These are phyloP conservation scores for Thoreauomyces humboldtii DNA, from an alignment of 192 early-diverging fungal species.

Conservation along the genomic window DNA sequence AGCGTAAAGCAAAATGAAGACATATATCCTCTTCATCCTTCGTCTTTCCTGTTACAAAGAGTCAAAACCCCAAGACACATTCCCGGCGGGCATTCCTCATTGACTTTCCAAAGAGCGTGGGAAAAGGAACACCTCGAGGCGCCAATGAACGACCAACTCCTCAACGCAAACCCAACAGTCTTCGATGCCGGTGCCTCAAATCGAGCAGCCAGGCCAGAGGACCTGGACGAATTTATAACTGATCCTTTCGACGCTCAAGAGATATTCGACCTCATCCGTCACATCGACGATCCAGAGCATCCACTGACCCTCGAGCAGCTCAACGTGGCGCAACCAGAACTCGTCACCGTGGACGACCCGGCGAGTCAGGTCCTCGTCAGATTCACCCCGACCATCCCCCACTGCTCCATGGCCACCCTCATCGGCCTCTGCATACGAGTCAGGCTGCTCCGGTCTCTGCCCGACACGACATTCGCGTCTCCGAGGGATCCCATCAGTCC, in stretches of 20 bases:
- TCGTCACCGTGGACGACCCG: slow-evolving; percentile 76
- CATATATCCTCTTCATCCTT: too few relatives aligned
- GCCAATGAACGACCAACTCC: slow-evolving; percentile 9
- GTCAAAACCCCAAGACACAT: too few relatives aligned
- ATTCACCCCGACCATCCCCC: slow-evolving; percentile 97
- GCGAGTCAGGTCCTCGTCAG: slow-evolving; percentile 69
- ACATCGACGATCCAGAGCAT: slow-evolving; percentile 98
- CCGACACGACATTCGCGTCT: slow-evolving; percentile 82
- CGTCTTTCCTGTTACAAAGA: too few relatives aligned
- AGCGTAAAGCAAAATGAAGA: too few relatives aligned
- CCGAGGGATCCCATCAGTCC: slow-evolving; percentile 92
- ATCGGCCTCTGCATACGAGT: slow-evolving; percentile 98
- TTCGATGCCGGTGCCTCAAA: slow-evolving; percentile 58
- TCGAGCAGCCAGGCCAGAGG: slow-evolving; percentile 43
- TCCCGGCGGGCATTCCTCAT: too few relatives aligned
- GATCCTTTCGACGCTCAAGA: slow-evolving; percentile 85
- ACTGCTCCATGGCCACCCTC: slow-evolving; percentile 98
- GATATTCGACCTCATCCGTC: slow-evolving; percentile 92
- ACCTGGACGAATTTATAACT: slow-evolving; percentile 70
- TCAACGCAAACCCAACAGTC: slow-evolving; percentile 81
- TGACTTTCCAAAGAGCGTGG: too few relatives aligned
- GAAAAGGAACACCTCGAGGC: too few relatives aligned
- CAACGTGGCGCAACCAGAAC: slow-evolving; percentile 85
- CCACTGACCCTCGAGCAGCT: slow-evolving; percentile 96
- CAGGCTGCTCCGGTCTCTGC: slow-evolving; percentile 79